Evolutionary conservation across 257 asterid genomes (phyloP).

Genomic region (Fraxinus cuspidata): DNA sequence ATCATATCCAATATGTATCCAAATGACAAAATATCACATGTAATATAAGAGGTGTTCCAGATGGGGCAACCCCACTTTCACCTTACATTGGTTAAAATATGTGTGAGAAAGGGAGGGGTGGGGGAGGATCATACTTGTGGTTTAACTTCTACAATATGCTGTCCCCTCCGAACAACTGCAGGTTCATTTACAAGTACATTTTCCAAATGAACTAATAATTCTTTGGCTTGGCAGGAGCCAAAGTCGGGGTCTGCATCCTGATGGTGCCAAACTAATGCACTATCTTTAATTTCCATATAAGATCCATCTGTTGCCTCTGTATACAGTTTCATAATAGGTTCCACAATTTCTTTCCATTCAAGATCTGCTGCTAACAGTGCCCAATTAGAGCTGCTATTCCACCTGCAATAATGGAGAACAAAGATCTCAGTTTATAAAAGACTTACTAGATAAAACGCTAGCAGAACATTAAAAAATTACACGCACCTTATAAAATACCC

Average conservation of each 20-base stretch:
- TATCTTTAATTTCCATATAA: constrained; percentile 70
- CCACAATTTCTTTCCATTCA: constrained; percentile 83
- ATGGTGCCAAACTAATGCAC: constrained; percentile 90
- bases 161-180: constrained; percentile 86
- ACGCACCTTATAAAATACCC: constrained; percentile 70
- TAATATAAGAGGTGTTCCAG: too few species aligned
- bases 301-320: constrained; percentile 95
- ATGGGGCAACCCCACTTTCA: background rate
- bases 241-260: constrained; percentile 81
- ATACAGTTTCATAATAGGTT: constrained; percentile 78
- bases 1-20: background rate
- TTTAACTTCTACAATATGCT: constrained; percentile 88
- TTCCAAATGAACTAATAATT: constrained; percentile 75
- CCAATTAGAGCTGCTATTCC: constrained; percentile 61
- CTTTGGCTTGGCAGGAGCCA: constrained; percentile 92
- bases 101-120: too few species aligned
- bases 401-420: constrained; percentile 40
- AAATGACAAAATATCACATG: too few species aligned
- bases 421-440: background rate
- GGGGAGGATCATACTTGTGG: constrained; percentile 62
- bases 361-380: constrained; percentile 66
- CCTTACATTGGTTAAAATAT: background rate
- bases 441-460: background rate
- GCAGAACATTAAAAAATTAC: background rate
- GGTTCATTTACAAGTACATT: constrained; percentile 88